These are phyloP conservation scores for Fusarium tricinctum DNA, from an alignment of 2,329 filamentous ascomycete species.

Conservation along the genomic window DNA sequence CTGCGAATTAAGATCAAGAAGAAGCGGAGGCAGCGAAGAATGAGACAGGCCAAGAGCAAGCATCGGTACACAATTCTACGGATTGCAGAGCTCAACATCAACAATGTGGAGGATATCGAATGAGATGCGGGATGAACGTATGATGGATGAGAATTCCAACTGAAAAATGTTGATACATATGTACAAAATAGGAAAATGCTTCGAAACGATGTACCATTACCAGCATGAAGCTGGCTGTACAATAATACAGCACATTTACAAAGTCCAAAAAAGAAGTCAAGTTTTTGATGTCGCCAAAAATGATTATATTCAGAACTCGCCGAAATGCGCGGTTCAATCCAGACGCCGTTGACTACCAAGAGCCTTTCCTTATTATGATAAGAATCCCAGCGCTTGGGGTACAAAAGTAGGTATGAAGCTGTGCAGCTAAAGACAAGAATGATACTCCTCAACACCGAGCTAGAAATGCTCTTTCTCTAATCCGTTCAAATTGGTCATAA, in stretches of 20 bases:
- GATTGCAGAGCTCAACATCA: slow-evolving; percentile 84
- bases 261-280: slow-evolving; percentile 14
- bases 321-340: slow-evolving; percentile 21
- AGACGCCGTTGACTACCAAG: slow-evolving; percentile 40
- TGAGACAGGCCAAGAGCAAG: slow-evolving; percentile 87
- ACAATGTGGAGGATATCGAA: slow-evolving; percentile 59
- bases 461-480: slow-evolving; percentile 48
- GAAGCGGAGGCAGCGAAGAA: slow-evolving; percentile 80
- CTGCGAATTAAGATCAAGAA: slow-evolving; percentile 84
- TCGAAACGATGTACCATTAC: slow-evolving; percentile 48
- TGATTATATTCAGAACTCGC: slow-evolving; percentile 42
- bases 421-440: slow-evolving; percentile 48
- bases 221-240: slow-evolving; percentile 50
- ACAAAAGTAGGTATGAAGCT: slow-evolving; percentile 42
- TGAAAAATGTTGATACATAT: slow-evolving; percentile 34
- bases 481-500: slow-evolving; percentile 45
- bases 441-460: slow-evolving; percentile 52
- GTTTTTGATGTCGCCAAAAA: slow-evolving; percentile 35
- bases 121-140: slow-evolving; percentile 27
- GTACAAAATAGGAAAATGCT: slow-evolving; percentile 46
- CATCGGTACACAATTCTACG: slow-evolving; percentile 88
- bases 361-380: slow-evolving; percentile 37
- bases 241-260: slow-evolving; percentile 45
- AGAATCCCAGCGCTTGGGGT: slow-evolving; percentile 31
- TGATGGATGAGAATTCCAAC: slow-evolving; percentile 24